Evolutionary conservation across 192 early-diverging fungal species (phyloP).

Genomic region (Funneliformis geosporum): DNA sequence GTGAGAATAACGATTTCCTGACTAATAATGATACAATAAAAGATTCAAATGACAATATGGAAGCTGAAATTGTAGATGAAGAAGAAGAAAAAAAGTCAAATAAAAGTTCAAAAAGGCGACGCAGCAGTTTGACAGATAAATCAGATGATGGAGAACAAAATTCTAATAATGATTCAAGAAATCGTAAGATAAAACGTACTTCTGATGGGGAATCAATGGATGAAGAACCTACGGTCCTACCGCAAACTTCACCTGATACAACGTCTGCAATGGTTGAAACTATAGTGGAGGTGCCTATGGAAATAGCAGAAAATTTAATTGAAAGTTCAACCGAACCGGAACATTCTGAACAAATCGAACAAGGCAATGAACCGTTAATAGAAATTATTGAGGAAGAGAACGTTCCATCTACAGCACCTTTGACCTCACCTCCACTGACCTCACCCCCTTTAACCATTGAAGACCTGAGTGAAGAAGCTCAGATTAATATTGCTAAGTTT

Average conservation of each 20-base stretch:
- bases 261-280: background rate
- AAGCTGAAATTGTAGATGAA: background rate
- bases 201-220: background rate
- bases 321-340: background rate
- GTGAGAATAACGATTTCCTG: background rate
- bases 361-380: background rate
- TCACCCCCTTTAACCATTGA: background rate
- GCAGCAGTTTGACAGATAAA: background rate
- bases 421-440: background rate
- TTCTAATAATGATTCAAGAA: background rate
- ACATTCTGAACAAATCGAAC: background rate
- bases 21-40: background rate
- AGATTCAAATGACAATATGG: background rate
- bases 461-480: background rate
- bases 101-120: slow-evolving; percentile 8
- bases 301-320: background rate
- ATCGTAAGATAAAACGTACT: background rate
- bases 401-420: background rate
- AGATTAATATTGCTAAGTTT: background rate
- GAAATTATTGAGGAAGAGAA: background rate
- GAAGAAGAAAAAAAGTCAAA: background rate
- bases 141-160: background rate
- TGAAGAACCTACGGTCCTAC: background rate
- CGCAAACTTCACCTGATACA: background rate
- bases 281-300: background rate